phyloP scores from a whole-genome alignment of 1,284 basidiomycete species.

The Leccinum pachyderme region DNA sequence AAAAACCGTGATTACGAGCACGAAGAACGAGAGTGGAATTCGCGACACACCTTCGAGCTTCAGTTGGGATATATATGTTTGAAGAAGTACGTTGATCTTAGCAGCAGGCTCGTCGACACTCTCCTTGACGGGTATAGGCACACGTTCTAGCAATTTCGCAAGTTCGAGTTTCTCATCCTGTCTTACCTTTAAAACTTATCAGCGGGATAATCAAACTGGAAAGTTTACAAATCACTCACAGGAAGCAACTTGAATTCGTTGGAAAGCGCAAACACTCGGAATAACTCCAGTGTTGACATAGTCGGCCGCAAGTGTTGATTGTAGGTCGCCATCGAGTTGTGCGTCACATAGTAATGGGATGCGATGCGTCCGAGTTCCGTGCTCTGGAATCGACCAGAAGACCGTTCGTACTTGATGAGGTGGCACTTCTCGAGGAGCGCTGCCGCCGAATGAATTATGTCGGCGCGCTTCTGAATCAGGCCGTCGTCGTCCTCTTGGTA shows the following conservation, averaged over 20 bases:
- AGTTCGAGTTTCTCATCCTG: conserved; percentile 88
- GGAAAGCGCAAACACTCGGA: conserved; percentile 76
- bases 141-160: conserved; percentile 90
- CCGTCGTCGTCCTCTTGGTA: conserved; percentile 86
- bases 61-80: conserved; percentile 93
- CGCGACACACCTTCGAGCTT: conserved; percentile 73
- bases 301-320: conserved; percentile 91
- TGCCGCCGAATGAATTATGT: conserved; percentile 93
- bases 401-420: conserved; percentile 91
- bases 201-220: neutral
- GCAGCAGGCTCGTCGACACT: conserved; percentile 93
- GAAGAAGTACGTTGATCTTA: conserved; percentile 96
- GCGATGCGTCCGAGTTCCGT: conserved; percentile 95
- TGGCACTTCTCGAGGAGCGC: conserved; percentile 93
- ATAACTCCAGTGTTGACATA: conserved; percentile 84
- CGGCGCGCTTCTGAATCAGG: conserved; percentile 91
- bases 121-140: conserved; percentile 98
- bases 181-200: conserved; percentile 43
- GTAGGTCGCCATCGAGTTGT: conserved; percentile 95
- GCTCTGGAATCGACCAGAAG: conserved; percentile 85
- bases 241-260: conserved; percentile 98
- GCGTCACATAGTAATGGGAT: conserved; percentile 95
- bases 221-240: conserved; percentile 41
- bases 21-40: neutral
- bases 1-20: neutral